Conservation (phyloP, 1,284 basidiomycete genomes). For the Leccinum brunneo-olivaceum region DNA sequence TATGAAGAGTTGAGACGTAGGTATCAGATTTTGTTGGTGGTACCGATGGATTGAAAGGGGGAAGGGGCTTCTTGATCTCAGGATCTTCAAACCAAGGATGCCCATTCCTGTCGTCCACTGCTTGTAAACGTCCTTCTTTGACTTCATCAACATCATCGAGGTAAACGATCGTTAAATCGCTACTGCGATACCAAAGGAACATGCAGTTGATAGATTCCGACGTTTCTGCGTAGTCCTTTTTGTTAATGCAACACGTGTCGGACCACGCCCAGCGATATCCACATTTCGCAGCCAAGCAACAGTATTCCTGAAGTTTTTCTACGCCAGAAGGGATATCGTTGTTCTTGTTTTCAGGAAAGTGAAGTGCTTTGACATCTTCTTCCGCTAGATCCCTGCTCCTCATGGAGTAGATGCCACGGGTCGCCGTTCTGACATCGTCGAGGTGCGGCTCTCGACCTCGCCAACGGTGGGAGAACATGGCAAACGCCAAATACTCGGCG, state of each 20-base stretch:
- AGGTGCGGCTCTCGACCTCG: slow-evolving; percentile 13
- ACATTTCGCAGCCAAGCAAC: slow-evolving; percentile 14
- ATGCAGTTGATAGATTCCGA: slow-evolving; percentile 23
- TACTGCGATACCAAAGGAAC: slow-evolving; percentile 20
- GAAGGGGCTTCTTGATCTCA: slow-evolving; percentile 16
- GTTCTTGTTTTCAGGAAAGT: not conserved
- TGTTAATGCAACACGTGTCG: slow-evolving; percentile 25
- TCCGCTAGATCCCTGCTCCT: not conserved
- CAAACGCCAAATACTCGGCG: slow-evolving; percentile 17
- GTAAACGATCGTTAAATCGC: slow-evolving; percentile 23
- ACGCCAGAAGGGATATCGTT: not conserved
- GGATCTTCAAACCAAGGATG: slow-evolving; percentile 17
- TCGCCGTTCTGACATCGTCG: slow-evolving; percentile 10
- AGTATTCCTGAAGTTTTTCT: slow-evolving; percentile 22
- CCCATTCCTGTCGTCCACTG: not conserved
- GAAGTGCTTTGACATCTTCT: not conserved
- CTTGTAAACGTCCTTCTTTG: slow-evolving; percentile 8
- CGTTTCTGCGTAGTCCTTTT: slow-evolving; percentile 13
- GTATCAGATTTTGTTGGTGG: not conserved
- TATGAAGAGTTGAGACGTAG: slow-evolving; percentile 1
- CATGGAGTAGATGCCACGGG: slow-evolving; percentile 14
- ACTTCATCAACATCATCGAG: slow-evolving; percentile 21
- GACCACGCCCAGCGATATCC: slow-evolving; percentile 23
- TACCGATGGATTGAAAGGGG: not conserved
- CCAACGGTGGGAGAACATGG: slow-evolving; percentile 23